These are phyloP conservation scores for Aphanomyces astaci DNA, from an alignment of 352 stramenopile species.

Conservation along the genomic window DNA sequence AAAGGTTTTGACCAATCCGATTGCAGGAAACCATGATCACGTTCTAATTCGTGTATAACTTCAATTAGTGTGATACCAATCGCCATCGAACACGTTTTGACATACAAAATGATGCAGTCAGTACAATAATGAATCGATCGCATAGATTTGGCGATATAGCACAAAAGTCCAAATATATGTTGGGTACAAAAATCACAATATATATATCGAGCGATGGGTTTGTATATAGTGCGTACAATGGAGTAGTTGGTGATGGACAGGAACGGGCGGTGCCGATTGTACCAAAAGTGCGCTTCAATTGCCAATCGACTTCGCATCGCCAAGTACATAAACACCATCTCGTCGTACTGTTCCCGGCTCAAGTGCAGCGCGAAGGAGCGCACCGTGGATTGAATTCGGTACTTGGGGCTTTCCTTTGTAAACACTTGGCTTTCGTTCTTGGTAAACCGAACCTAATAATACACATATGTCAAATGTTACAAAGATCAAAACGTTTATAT, in stretches of 20 bases:
- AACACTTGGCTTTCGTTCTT: slow-evolving; percentile 78
- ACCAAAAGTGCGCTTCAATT: slow-evolving; percentile 62
- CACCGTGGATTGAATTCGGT: slow-evolving; percentile 47
- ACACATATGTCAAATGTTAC: no score
- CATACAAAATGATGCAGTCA: no score
- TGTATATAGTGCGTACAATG: neutral
- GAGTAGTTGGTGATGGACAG: slow-evolving; percentile 19
- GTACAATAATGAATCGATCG: no score
- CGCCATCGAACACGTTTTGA: no score
- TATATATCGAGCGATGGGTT: neutral
- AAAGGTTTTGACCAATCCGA: no score
- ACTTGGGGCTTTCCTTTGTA: slow-evolving; percentile 47
- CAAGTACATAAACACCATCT: slow-evolving; percentile 62
- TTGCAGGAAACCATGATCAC: no score
- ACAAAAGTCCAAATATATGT: no score
- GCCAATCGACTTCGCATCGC: slow-evolving; percentile 51
- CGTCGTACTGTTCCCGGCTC: slow-evolving; percentile 72
- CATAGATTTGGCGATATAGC: no score
- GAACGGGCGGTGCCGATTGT: slow-evolving; percentile 47
- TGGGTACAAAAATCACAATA: no score
- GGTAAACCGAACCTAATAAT: slow-evolving; percentile 38
- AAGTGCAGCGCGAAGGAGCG: slow-evolving; percentile 41
- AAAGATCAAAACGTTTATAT: no score
- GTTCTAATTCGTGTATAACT: no score
- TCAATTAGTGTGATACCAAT: no score